Evolutionary conservation across 2,329 filamentous ascomycete species (phyloP).

Genomic region (Cercospora zeae-maydis): DNA sequence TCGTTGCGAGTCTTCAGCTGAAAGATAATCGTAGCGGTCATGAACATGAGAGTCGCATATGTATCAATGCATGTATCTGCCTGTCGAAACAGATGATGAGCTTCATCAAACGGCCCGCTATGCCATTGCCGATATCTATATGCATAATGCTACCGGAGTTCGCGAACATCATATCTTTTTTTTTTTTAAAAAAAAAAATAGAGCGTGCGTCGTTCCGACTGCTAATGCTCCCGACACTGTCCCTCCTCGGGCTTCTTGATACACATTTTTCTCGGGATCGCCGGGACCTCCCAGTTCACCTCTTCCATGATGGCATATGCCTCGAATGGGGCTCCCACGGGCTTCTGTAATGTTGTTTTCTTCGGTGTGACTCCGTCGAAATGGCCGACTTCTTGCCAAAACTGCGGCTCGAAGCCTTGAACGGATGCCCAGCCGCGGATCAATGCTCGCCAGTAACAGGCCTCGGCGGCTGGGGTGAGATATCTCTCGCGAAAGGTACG

Average conservation of each 20-base stretch:
- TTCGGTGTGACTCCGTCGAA: conserved; percentile 21
- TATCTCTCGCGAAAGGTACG: conserved; percentile 29
- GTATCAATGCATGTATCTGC: not conserved
- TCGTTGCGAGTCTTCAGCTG: not conserved
- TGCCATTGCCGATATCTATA: not conserved
- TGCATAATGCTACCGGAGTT: not conserved
- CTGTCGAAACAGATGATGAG: not conserved
- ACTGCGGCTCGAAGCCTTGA: conserved; percentile 27
- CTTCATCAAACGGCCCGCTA: not conserved
- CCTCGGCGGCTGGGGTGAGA: conserved; percentile 31
- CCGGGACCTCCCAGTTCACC: conserved; percentile 31
- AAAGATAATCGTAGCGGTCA: not conserved
- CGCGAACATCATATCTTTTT: not conserved
- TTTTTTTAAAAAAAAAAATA: too few species aligned
- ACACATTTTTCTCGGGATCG: conserved; percentile 19
- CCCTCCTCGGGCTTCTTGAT: conserved; percentile 7
- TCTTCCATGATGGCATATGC: conserved; percentile 34
- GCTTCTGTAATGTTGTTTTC: conserved; percentile 22
- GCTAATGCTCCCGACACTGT: conserved; percentile 7
- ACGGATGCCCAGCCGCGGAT: conserved; percentile 47
- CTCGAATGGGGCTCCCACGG: conserved; percentile 32
- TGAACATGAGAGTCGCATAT: not conserved
- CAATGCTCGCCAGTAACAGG: conserved; percentile 35
- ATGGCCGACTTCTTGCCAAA: conserved; percentile 25
- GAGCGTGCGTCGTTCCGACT: not conserved